Evolutionary conservation across 108 stramenopile species (phyloP).

Genomic region (Nitzschia inconspicua): DNA sequence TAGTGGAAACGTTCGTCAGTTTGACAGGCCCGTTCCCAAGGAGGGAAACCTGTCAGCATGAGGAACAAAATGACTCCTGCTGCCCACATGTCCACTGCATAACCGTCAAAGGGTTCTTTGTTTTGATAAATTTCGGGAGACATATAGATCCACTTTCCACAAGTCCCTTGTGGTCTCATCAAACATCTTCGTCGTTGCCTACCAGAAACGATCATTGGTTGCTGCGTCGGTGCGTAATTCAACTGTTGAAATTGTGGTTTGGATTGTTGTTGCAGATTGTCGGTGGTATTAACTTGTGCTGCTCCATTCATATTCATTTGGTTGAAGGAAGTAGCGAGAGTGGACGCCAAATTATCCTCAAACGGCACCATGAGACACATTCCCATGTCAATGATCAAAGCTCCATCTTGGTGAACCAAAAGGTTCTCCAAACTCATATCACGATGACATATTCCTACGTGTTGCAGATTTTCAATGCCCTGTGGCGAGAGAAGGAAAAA

Average conservation of each 20-base stretch:
- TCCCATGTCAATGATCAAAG: constrained; percentile 91
- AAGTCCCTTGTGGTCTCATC: constrained; percentile 70
- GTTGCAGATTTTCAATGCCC: constrained; percentile 79
- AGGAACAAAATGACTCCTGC: constrained; percentile 91
- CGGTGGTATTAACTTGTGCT: not conserved
- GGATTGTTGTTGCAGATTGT: not conserved
- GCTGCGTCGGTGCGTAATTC: too few relatives aligned
- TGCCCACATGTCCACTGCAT: constrained; percentile 93
- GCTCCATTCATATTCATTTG: constrained; percentile 35
- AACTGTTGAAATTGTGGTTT: not conserved
- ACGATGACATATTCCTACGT: constrained; percentile 80
- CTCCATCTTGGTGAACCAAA: constrained; percentile 55
- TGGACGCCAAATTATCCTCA: constrained; percentile 5
- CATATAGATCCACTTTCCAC: constrained; percentile 94
- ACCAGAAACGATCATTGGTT: too few relatives aligned
- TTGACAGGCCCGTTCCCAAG: constrained; percentile 73
- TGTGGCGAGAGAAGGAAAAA: constrained; percentile 10
- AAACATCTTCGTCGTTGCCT: constrained; percentile 40
- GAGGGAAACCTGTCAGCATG: constrained; percentile 87
- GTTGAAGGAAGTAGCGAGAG: constrained; percentile 21
- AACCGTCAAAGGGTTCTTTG: constrained; percentile 80
- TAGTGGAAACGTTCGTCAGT: constrained; percentile 75
- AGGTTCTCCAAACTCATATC: constrained; percentile 91
- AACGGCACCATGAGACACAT: constrained; percentile 87
- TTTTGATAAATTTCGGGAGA: constrained; percentile 84